Base-by-base conservation (phyloP, 2,329 filamentous ascomycete species). In the Gnomoniopsis sp. region DNA sequence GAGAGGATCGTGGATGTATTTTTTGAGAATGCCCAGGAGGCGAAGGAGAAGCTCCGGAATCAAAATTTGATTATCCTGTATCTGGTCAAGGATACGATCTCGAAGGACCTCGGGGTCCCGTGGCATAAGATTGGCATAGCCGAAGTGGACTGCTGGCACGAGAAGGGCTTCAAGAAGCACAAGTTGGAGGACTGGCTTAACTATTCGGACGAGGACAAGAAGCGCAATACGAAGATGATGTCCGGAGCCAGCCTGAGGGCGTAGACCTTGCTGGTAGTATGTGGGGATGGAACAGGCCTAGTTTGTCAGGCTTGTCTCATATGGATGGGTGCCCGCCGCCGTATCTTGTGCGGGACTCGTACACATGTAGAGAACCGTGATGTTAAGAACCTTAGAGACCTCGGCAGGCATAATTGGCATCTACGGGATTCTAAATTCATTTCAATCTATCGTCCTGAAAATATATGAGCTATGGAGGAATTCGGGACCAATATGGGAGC, bases 61-160 rank as follows among this genome's bases (percentile, higher is more conserved):
- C n/a, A n/a, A n/a, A 38, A 15, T 15, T 15, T 38, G 8, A 15
- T 38, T 38, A 0, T 58, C n/a, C 10, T 8, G 2, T 19, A 54
- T 0, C 3, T 46, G 3, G n/a, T 65, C 6, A 64, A 62, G 41
- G 67, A 68, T 19, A 62, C 62, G 7, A 64, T 67, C 22, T 67
- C 65, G 1, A 68, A 67, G 48, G 65, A 68, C 19, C 60, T 68
- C 7, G 62, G 57, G n/a, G 38, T 67, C 1, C 65, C 66, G 3
- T 63, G 49, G 53, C 65, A 65, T 19, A 66, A 67, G 33, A 68
- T 65, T 7, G 60, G 60, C 17, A 44, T 62, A 2, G 19, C 49
- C 2, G 55, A 66, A 3, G 57, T 66, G 7, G 43, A 51, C 3
- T 55, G 61, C 47, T 68, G 63, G 65, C 60, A 57, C 44, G 19